phyloP scores from a whole-genome alignment of 768 basidiomycete genomes.

The Phylloporus rhodoxanthus region DNA sequence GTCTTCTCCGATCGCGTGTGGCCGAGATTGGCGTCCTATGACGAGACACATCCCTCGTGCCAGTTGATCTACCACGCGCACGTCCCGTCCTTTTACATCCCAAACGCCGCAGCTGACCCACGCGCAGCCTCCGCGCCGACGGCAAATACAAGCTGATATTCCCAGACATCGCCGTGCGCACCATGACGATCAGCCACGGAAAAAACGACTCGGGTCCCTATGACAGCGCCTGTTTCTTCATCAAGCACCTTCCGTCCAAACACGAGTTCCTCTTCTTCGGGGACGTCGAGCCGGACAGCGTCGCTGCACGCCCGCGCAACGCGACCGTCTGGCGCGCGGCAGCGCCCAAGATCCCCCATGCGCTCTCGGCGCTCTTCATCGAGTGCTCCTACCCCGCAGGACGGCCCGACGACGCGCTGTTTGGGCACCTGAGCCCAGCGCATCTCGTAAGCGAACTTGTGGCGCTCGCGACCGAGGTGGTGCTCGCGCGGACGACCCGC shows the following conservation, averaged over 20 bases:
- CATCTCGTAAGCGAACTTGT: constrained; percentile 73
- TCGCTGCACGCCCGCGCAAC: constrained; percentile 58
- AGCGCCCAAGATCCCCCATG: constrained; percentile 66
- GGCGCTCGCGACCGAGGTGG: constrained; percentile 63
- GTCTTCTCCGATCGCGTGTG: constrained; percentile 77
- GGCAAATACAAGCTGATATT: constrained; percentile 48
- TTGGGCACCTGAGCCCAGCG: constrained; percentile 82
- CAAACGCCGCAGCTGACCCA: neutral
- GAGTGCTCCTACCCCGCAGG: constrained; percentile 88
- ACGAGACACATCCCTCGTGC: constrained; percentile 52
- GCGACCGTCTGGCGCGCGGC: constrained; percentile 75
- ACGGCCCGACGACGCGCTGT: constrained; percentile 60
- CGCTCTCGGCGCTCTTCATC: constrained; percentile 79
- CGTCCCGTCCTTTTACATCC: constrained; percentile 27
- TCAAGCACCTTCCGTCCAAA: constrained; percentile 55
- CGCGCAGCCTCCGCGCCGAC: constrained; percentile 42
- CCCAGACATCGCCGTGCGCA: constrained; percentile 54
- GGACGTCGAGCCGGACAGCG: constrained; percentile 82
- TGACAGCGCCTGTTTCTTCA: constrained; percentile 79
- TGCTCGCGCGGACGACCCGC: constrained; percentile 32
- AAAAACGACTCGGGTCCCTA: constrained; percentile 51
- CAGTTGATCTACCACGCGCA: constrained; percentile 63
- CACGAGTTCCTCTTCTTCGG: constrained; percentile 91
- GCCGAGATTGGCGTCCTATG: constrained; percentile 79
- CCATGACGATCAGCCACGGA: constrained; percentile 73